These are phyloP conservation scores for Mycena amicta DNA, from an alignment of 768 basidiomycete genomes.

Conservation along the genomic window DNA sequence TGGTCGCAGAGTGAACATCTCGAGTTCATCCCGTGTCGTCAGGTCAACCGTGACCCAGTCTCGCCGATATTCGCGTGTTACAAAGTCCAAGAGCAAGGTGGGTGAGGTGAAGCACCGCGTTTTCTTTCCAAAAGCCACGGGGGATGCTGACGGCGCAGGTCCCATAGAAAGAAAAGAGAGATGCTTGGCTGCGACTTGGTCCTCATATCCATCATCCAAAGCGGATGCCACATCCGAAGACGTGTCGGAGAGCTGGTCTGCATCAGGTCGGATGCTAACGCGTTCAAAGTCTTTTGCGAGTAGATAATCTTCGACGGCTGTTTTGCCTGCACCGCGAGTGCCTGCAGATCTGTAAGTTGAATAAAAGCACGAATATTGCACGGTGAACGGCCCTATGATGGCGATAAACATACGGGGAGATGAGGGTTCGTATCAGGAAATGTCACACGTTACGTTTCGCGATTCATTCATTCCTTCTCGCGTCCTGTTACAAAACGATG, in stretches of 20 bases:
- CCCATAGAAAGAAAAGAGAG: conserved; percentile 44
- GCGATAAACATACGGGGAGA: conserved; percentile 23
- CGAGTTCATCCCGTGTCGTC: conserved; percentile 54
- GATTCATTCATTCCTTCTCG: background rate
- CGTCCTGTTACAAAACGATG: background rate
- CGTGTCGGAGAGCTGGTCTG: conserved; percentile 13
- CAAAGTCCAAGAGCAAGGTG: conserved; percentile 63
- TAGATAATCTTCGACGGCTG: conserved; percentile 61
- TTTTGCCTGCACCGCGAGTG: conserved; percentile 63
- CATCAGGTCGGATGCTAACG: conserved; percentile 40
- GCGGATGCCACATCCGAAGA: conserved; percentile 12
- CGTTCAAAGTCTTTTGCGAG: conserved; percentile 58
- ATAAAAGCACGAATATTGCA: background rate
- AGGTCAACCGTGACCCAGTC: conserved; percentile 85
- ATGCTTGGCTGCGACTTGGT: conserved; percentile 29
- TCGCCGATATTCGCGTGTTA: conserved; percentile 79
- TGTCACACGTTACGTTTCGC: conserved; percentile 1
- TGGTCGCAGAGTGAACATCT: conserved; percentile 78
- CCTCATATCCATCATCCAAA: conserved; percentile 14
- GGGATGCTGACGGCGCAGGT: conserved; percentile 33
- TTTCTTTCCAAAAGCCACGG: conserved; percentile 15
- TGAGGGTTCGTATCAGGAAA: background rate
- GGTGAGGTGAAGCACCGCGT: conserved; percentile 48
- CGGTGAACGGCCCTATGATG: conserved; percentile 10
- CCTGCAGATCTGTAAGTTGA: conserved; percentile 47